Evolutionary conservation across 2,329 filamentous ascomycete species (phyloP).

Genomic region (Beauveria sp.): DNA sequence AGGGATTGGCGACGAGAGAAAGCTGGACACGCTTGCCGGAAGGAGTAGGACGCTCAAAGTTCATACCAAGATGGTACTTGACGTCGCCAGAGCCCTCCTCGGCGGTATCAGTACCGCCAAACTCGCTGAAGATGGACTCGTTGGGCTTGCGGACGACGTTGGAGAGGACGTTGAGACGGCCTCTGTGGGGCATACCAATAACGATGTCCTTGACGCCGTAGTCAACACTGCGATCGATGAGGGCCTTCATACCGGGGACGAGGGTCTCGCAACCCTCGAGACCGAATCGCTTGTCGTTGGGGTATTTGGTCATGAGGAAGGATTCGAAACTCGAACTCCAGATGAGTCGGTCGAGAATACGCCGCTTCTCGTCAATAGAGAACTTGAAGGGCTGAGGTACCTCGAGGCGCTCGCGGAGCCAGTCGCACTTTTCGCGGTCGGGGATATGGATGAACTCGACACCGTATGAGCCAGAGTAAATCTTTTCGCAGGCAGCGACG

Average conservation of each 20-base stretch:
- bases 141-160: conserved; percentile 99
- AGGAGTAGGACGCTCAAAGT: conserved; percentile 96
- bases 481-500: conserved; percentile 82
- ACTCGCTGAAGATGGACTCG: conserved; percentile 99
- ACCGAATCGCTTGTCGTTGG: conserved; percentile 99
- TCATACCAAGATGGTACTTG: conserved; percentile 99
- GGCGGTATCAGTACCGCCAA: conserved; percentile 77
- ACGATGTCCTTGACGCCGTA: conserved; percentile 99
- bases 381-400: conserved; percentile 94
- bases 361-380: conserved; percentile 94
- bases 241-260: conserved; percentile 97
- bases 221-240: conserved; percentile 97
- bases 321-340: conserved; percentile 97
- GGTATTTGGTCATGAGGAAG: conserved; percentile 95
- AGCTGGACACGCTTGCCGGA: conserved; percentile 99
- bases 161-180: conserved; percentile 92
- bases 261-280: conserved; percentile 95
- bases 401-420: conserved; percentile 91
- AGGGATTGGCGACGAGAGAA: conserved; percentile 95
- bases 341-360: conserved; percentile 93
- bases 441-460: conserved; percentile 99
- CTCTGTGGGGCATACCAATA: conserved; percentile 98
- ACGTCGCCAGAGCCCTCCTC: conserved; percentile 96
- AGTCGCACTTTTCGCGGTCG: conserved; percentile 95
- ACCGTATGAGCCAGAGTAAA: conserved; percentile 96